Evolutionary conservation across 2,329 filamentous ascomycete genomes (phyloP).

Genomic region (Microsporum ferrugineum): DNA sequence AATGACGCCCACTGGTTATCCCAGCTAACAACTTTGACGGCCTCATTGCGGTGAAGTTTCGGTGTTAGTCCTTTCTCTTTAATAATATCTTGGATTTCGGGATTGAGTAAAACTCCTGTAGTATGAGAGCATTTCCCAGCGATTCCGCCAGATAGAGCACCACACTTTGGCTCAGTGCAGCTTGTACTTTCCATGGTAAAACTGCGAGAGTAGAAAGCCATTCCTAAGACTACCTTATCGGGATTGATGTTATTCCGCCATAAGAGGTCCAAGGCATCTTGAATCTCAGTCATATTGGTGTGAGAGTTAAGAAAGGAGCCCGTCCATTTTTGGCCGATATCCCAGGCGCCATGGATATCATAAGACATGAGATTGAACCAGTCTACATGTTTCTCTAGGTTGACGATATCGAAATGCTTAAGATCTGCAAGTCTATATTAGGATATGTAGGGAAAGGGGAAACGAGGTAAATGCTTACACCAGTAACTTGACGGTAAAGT

Average conservation of each 20-base stretch:
- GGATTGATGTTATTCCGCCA: slow-evolving; percentile 35
- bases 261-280: slow-evolving; percentile 26
- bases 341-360: slow-evolving; percentile 23
- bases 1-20: slow-evolving; percentile 15
- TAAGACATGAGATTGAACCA: slow-evolving; percentile 24
- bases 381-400: slow-evolving; percentile 13
- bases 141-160: slow-evolving; percentile 14
- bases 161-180: slow-evolving; percentile 17
- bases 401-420: slow-evolving; percentile 19
- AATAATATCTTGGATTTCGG: slow-evolving; percentile 27
- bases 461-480: slow-evolving; percentile 9
- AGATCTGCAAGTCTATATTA: slow-evolving; percentile 13
- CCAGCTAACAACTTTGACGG: slow-evolving; percentile 26
- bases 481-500: slow-evolving; percentile 19
- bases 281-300: slow-evolving; percentile 36
- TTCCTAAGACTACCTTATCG: slow-evolving; percentile 37
- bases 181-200: slow-evolving; percentile 26
- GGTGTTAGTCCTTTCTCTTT: slow-evolving; percentile 16
- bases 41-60: slow-evolving; percentile 20
- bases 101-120: slow-evolving; percentile 25
- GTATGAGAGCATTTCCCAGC: slow-evolving; percentile 21
- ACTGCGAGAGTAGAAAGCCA: slow-evolving; percentile 37
- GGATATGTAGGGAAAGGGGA: too few relatives aligned
- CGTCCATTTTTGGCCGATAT: slow-evolving; percentile 10
- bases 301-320: slow-evolving; percentile 26